Base-by-base conservation (phyloP, 306 rosid species). In the Neltuma alba region DNA sequence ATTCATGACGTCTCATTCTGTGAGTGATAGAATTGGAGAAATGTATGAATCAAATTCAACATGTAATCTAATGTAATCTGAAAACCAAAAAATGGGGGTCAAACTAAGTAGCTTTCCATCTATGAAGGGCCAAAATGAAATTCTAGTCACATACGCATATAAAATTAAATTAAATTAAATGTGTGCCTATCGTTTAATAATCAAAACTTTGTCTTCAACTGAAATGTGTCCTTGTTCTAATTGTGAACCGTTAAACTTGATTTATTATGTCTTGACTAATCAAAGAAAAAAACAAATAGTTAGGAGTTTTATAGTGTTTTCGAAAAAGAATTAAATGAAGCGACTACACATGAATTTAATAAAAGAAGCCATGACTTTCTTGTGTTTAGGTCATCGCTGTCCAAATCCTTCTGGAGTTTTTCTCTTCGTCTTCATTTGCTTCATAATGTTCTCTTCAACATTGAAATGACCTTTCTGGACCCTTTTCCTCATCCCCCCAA, bases 361-460 rank as follows among this genome's bases (percentile, higher is more conserved):
- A 10, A 65, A n/a, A n/a, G n/a, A n/a, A 38, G 31, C 15, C 27
- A 21, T 76, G 66, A 44, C 77, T 50, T 37, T n/a, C 11, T 52
- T 20, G 45, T n/a, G 79, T 63, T 62, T 40, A 40, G 21, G 16
- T 57, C 79, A 44, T 65, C 41, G 64, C 74, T 70, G 57, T 82
- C 82, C 82, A 77, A 5, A 41, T 14, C 7, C 21, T 69, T 76
- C 38, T 76, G 80, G 62, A 44, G 45, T 14, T 76, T n/a, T 63
- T 76, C 72, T 45, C 47, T 20, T 76, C 23, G 79, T 76, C 72
- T 76, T 76, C 47, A 44, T 61, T 14, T 63, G 80, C 42, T 30
- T 58, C 72, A 62, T 30, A 76, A 61, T 45, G 72, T 62, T 76
- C 72, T 27, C 68, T 42, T 14, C 55, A 76, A 30, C 62, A 25